These are phyloP conservation scores for Cerrena zonata DNA, from an alignment of 1,284 basidiomycete genomes.

Conservation along the genomic window DNA sequence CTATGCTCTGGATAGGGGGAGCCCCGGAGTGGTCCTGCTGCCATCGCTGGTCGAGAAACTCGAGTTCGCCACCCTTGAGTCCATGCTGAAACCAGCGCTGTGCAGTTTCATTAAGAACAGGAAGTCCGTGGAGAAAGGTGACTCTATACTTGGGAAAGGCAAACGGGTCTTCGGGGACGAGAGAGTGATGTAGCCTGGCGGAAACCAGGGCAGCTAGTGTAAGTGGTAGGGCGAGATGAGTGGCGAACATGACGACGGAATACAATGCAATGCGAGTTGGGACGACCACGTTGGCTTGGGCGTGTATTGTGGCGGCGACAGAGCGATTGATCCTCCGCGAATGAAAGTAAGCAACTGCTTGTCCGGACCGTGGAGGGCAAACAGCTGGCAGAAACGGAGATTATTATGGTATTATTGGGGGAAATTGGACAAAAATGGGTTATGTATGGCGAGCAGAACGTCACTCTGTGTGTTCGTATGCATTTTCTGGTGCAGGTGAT, in stretches of 20 bases:
- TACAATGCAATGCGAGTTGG: neutral
- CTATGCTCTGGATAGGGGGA: constrained; percentile 49
- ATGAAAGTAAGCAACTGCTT: neutral
- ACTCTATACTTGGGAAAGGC: constrained; percentile 83
- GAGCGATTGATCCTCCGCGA: constrained; percentile 2
- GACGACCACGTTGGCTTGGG: neutral
- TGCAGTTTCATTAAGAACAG: constrained; percentile 71
- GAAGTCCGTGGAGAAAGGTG: constrained; percentile 73
- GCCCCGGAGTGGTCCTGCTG: constrained; percentile 34
- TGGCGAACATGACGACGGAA: constrained; percentile 6
- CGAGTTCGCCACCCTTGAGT: constrained; percentile 62
- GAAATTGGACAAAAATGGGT: too few species aligned
- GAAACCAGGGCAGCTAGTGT: constrained; percentile 21
- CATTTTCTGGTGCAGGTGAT: neutral
- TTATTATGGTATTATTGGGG: too few species aligned
- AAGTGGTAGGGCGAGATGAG: constrained; percentile 16
- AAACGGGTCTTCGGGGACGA: constrained; percentile 69
- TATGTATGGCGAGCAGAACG: too few species aligned
- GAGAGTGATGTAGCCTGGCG: constrained; percentile 55
- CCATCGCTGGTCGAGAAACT: constrained; percentile 70
- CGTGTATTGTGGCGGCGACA: constrained; percentile 13
- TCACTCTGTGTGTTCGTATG: too few species aligned
- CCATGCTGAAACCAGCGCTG: constrained; percentile 65
- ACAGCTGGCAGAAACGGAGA: too few species aligned
- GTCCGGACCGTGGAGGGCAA: neutral